phyloP scores from a whole-genome alignment of 148 eudicot species.

The Rhododendron kiyosumense region DNA sequence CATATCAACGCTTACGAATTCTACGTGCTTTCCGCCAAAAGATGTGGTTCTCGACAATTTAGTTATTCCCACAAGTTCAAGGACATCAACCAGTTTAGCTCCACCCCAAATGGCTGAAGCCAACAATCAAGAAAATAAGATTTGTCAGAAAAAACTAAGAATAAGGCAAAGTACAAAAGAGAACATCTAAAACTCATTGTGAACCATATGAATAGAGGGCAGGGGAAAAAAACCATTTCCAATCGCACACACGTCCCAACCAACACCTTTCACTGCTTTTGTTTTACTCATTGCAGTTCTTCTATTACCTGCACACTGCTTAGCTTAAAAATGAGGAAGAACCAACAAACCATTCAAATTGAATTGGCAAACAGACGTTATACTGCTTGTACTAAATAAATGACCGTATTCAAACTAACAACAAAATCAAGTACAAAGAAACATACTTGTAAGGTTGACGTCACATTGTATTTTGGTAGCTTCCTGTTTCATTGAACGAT shows the following conservation, averaged over 20 bases:
- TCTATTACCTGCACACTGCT: slow-evolving; percentile 94
- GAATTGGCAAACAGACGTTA: background rate
- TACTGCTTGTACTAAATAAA: background rate
- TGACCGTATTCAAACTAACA: background rate
- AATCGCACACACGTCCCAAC: slow-evolving; percentile 81
- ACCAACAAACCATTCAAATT: background rate
- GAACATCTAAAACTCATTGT: background rate
- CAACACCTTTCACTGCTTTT: slow-evolving; percentile 85
- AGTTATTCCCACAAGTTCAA: slow-evolving; percentile 78
- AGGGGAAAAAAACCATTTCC: slow-evolving; percentile 63
- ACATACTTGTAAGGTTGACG: slow-evolving; percentile 79
- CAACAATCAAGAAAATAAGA: slow-evolving; percentile 7
- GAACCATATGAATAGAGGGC: background rate
- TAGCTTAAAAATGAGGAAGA: background rate
- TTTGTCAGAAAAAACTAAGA: background rate
- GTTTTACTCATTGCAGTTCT: slow-evolving; percentile 92
- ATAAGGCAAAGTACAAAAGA: background rate
- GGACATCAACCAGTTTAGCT: slow-evolving; percentile 89
- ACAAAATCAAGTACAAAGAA: background rate
- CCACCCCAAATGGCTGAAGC: slow-evolving; percentile 88
- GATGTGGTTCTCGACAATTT: slow-evolving; percentile 50
- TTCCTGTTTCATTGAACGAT: slow-evolving; percentile 39
- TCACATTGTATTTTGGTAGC: slow-evolving; percentile 68
- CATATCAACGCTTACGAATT: slow-evolving; percentile 87
- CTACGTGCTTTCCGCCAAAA: slow-evolving; percentile 83